Percentiles rank a stretch among this genome's conserved stretches.
Evolutionary conservation across 495 filamentous ascomycete genomes (phyloP).

Genomic region (Aspergillus nidulans): DNA sequence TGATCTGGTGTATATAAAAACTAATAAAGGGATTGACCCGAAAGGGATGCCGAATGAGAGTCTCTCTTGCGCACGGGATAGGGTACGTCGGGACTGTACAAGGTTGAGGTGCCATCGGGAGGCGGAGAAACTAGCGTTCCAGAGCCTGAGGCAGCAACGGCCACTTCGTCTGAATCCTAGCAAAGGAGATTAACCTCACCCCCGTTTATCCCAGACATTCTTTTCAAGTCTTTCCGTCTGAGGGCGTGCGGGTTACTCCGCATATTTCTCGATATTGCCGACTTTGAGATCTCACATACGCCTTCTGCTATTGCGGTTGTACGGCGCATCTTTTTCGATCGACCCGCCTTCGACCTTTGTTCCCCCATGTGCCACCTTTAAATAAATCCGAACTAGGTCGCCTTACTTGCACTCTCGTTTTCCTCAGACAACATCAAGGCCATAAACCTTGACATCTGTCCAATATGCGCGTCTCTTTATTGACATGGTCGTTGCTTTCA

Average conservation of each 20-base stretch:
- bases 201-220: conserved; percentile 12
- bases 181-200: conserved; percentile 13
- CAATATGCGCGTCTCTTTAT: conserved; percentile 39
- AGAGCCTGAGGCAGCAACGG: conserved; percentile 5
- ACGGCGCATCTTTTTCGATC: conserved; percentile 5
- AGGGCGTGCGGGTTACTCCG: conserved; percentile 11
- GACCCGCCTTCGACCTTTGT: conserved; percentile 8
- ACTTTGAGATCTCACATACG: background rate
- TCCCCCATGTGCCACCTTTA: conserved; percentile 38
- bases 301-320: background rate
- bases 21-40: conserved; percentile 11
- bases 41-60: conserved; percentile 9
- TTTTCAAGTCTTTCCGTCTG: conserved; percentile 9
- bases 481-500: conserved; percentile 41
- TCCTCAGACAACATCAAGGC: conserved; percentile 10
- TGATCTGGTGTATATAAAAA: conserved; percentile 8
- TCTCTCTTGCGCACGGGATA: background rate
- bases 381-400: conserved; percentile 18
- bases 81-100: conserved; percentile 8
- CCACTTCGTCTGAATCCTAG: conserved; percentile 7
- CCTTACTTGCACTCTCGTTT: conserved; percentile 13
- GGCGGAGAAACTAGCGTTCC: conserved; percentile 38
- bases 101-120: conserved; percentile 34
- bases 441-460: conserved; percentile 13
- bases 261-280: background rate